phyloP scores from a whole-genome alignment of 768 basidiomycete genomes.

The Lactarius quietus region DNA sequence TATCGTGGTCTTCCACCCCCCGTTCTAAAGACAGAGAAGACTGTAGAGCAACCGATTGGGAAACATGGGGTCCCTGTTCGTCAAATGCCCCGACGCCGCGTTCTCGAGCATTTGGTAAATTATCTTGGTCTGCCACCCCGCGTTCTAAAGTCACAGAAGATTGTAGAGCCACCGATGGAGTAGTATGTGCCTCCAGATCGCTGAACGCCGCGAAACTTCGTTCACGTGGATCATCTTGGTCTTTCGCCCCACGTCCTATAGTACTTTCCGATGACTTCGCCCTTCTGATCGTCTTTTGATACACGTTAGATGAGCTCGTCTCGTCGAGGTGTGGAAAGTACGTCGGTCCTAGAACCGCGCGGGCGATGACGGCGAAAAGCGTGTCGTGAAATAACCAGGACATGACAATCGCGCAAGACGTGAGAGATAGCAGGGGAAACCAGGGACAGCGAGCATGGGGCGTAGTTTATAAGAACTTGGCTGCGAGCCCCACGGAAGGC shows the following conservation, averaged over 20 bases:
- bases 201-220: background rate
- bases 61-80: slow-evolving; percentile 2
- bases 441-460: too few species aligned
- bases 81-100: background rate
- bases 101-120: slow-evolving; percentile 1
- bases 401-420: slow-evolving; percentile 3
- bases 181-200: slow-evolving; percentile 1
- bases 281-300: slow-evolving; percentile 8
- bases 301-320: slow-evolving; percentile 20
- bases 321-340: slow-evolving; percentile 27
- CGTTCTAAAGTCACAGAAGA: background rate
- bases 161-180: background rate
- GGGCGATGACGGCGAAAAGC: slow-evolving; percentile 31
- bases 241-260: background rate
- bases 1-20: slow-evolving; percentile 6
- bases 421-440: background rate
- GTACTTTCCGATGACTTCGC: slow-evolving; percentile 3
- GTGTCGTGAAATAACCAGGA: slow-evolving; percentile 32
- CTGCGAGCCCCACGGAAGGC: slow-evolving; percentile 3
- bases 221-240: slow-evolving; percentile 9
- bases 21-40: background rate
- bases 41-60: background rate
- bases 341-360: slow-evolving; percentile 28
- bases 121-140: slow-evolving; percentile 5
- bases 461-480: slow-evolving; percentile 5